Evolutionary conservation across 2,329 filamentous ascomycete species (phyloP), one percentile per base, ranked within the genome.

Genomic region (Colletotrichum sojae): DNA sequence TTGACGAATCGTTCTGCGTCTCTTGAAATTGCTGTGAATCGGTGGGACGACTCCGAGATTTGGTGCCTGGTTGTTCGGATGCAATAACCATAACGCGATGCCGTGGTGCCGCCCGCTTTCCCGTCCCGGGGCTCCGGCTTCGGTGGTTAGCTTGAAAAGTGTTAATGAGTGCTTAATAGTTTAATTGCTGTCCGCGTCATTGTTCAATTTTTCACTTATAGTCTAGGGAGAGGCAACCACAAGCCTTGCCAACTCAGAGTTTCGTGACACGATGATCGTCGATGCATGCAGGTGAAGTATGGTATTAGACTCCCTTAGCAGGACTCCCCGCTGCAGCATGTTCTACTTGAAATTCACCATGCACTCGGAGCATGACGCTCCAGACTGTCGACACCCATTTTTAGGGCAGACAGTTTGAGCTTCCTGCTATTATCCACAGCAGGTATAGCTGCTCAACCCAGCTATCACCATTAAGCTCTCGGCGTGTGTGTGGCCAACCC

Each of bases 141-240:
- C 60, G 39, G 16, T 15, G 40, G 12, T 8, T 4, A 49, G 46
- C 16, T 18, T 43, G 15, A 15, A 18, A 45, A 3, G 9, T 22
- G 4, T 25, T 15, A 25, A 22, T 18, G 13, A 43, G 15, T 27
- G 54, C 31, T 25, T 60, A 60, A 39, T 8, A 55, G 4, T 18
- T 49, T 46, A 51, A 56, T 45, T 46, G 49, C 22, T 22, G 31
- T 60, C 43, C 61, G 51, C 55, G 61, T 55, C 61, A 66, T 55
- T 46, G 20, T 58, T 15, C 25, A 51, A 31, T 20, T 39, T 54
- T 52, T 25, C 46, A 27, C 40, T 55, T 20, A 27, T 56, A 59
- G 10, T 3, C 22, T 9, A 5, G 16, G 6, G 9, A 16, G 31
- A 20, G n/a, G 15, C 31, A 2, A 13, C 20, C 22, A 54, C 54